phyloP scores from a whole-genome alignment of 306 rosid genomes.

The Vicia faba region DNA sequence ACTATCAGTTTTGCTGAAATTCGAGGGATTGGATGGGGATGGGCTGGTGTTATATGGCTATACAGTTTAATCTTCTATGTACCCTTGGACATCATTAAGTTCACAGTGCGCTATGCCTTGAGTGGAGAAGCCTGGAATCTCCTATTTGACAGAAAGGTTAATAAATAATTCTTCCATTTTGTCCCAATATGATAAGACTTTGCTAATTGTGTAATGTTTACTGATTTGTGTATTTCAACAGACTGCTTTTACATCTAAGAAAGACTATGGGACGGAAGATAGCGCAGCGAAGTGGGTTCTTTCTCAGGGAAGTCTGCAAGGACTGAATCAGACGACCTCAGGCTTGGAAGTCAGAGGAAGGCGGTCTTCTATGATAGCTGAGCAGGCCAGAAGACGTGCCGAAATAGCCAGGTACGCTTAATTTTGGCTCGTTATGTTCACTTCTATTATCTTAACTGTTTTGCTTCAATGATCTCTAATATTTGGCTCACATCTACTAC shows the following conservation, averaged over 20 bases:
- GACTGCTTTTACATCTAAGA: conserved; percentile 81
- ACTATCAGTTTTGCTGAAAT: conserved; percentile 70
- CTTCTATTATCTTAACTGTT: background rate
- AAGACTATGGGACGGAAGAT: conserved; percentile 76
- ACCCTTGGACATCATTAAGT: conserved; percentile 81
- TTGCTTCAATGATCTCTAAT: conserved; percentile 9
- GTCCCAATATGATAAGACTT: conserved; percentile 1
- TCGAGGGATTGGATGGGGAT: conserved; percentile 83
- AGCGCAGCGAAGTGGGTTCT: conserved; percentile 75
- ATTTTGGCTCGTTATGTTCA: background rate
- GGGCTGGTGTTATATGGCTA: conserved; percentile 90
- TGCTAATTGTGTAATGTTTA: conserved; percentile 10
- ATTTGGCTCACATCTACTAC: conserved; percentile 19
- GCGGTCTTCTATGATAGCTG: conserved; percentile 61
- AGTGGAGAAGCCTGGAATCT: conserved; percentile 89
- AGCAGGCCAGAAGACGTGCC: conserved; percentile 70
- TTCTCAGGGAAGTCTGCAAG: conserved; percentile 78
- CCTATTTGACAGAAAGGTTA: conserved; percentile 71
- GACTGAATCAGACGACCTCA: conserved; percentile 40
- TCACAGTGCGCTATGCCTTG: conserved; percentile 67
- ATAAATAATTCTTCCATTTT: conserved; percentile 15
- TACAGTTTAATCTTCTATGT: conserved; percentile 75
- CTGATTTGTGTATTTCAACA: conserved; percentile 46
- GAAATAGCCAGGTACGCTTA: conserved; percentile 62
- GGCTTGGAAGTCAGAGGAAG: conserved; percentile 43